These are phyloP conservation scores for Cucumis sativus DNA, from an alignment of 306 rosid species.

Conservation along the genomic window Cucumber_9930_V3 NC_026656.2:13013501-13014000, in stretches of 20 bases:
- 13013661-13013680: background rate
- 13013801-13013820: slow-evolving; percentile 97
- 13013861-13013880: slow-evolving; percentile 50
- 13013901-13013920: slow-evolving; percentile 10
- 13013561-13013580: slow-evolving; percentile 99
- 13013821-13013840: slow-evolving; percentile 90
- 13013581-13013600: slow-evolving; percentile 94
- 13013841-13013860: slow-evolving; percentile 96
- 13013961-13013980: slow-evolving; percentile 91
- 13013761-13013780: slow-evolving; percentile 94
- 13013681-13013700: background rate
- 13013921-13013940: slow-evolving; percentile 8
- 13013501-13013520: slow-evolving; percentile 86
- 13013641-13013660: background rate
- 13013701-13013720: slow-evolving; percentile 11
- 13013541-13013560: slow-evolving; percentile 98
- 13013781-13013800: slow-evolving; percentile 80
- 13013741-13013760: slow-evolving; percentile 71
- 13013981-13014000: slow-evolving; percentile 96
- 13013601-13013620: slow-evolving; percentile 77
- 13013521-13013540: slow-evolving; percentile 96
- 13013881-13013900: slow-evolving; percentile 15
- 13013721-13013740: slow-evolving; percentile 56
- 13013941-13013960: slow-evolving; percentile 44
- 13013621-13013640: slow-evolving; percentile 5